Evolutionary conservation across 768 basidiomycete species (phyloP), one percentile per base, ranked within the genome.

Genomic region (Boletus insuetus): DNA sequence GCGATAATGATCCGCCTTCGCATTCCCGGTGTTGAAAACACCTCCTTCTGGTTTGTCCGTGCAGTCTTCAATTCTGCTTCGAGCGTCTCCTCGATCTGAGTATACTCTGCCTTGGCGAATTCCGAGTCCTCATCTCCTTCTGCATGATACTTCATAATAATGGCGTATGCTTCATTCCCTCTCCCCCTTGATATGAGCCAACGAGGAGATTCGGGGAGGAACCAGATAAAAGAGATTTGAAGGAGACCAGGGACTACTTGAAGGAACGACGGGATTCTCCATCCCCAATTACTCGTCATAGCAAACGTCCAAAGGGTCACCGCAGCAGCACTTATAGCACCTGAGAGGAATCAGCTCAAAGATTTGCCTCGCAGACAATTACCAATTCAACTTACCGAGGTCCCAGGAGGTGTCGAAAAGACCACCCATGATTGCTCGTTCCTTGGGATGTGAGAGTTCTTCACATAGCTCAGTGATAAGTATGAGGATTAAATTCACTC

Each of bases 141-240:
- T 1, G 80, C 84, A 58, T 85, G 84, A 49, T 84, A 85, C 54
- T 80, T 82, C n/a, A 69, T 75, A 24, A 85, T 72, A 42, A 82
- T 74, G 1, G 64, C 69, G 49, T 69, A 65, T 0, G 82, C 83
- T 56, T 84, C 81, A 1, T 74, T 74, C 2, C 66, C 67, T 17
- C 83, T 77, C 24, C 84, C 83, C 47, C 78, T 79, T 4, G 82
- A 79, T 32, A 86, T 73, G 6, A 86, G 75, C 84, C 84, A 86
- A 38, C 82, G 78, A 16, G 85, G 85, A 12, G 82, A 84, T 62
- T 87, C 85, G 2, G 84, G 84, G 16, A 86, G 70, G 62, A 82
- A 81, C 63, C 70, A 78, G 49, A 86, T 74, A 66, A 87, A 82
- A 22, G 58, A 55, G 41, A 86, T 62, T 57, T 86, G 85, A 22